phyloP scores from a whole-genome alignment of 192 early-diverging fungal genomes.

The Chytriomyces sp. region DNA sequence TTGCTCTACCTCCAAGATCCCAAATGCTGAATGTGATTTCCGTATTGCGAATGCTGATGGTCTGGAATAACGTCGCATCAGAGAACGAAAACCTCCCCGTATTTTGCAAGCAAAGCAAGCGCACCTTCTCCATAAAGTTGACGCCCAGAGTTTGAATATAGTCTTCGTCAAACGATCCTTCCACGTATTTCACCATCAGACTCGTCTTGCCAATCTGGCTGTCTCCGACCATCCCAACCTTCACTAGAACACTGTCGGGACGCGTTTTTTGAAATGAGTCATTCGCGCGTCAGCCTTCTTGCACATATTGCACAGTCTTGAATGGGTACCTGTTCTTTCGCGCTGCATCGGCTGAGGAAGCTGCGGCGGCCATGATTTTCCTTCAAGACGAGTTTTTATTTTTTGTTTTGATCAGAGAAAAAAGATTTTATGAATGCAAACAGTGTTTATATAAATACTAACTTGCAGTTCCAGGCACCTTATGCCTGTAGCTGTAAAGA shows the following conservation, averaged over 20 bases:
- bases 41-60: conserved; percentile 84
- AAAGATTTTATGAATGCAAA: too few species aligned
- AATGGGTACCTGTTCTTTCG: conserved; percentile 16
- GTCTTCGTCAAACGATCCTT: conserved; percentile 92
- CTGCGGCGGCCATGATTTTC: not conserved
- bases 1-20: conserved; percentile 85
- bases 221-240: conserved; percentile 96
- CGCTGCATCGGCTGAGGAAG: not conserved
- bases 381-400: too few species aligned
- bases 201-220: conserved; percentile 95
- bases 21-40: conserved; percentile 97
- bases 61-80: conserved; percentile 54
- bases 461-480: too few species aligned
- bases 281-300: not conserved
- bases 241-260: conserved; percentile 75
- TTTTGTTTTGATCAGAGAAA: too few species aligned
- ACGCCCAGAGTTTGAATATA: conserved; percentile 93
- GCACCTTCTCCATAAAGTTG: not conserved
- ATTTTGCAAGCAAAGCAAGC: conserved; percentile 14
- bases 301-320: not conserved
- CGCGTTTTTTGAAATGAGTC: not conserved
- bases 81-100: conserved; percentile 89
- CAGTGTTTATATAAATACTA: too few species aligned
- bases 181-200: conserved; percentile 97
- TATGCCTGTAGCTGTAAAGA: too few species aligned